These are phyloP conservation scores for Phytophthora pisi DNA, from an alignment of 352 stramenopile genomes.

Conservation along the genomic window DNA sequence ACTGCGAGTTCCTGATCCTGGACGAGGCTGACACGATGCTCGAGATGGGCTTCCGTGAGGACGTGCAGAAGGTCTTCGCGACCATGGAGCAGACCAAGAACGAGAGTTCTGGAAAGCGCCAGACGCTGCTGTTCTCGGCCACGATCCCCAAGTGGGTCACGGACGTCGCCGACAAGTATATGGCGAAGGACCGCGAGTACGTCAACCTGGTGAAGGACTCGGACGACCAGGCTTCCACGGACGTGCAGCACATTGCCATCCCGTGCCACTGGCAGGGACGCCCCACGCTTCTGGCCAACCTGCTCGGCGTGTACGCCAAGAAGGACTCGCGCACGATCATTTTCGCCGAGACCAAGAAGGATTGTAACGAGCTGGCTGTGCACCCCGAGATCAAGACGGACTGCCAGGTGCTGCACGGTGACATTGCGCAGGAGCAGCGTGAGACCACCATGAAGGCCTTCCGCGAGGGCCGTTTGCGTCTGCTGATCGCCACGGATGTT, in stretches of 20 bases:
- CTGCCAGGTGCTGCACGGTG: slow-evolving; percentile 94
- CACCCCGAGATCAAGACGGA: slow-evolving; percentile 90
- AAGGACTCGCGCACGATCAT: slow-evolving; percentile 93
- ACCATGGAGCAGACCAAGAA: slow-evolving; percentile 79
- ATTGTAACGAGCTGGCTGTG: slow-evolving; percentile 93
- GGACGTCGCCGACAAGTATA: slow-evolving; percentile 91
- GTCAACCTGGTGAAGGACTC: slow-evolving; percentile 94
- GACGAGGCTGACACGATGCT: slow-evolving; percentile 97
- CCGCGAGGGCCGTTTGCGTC: slow-evolving; percentile 93
- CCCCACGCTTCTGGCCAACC: slow-evolving; percentile 71
- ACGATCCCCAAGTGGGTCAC: slow-evolving; percentile 94
- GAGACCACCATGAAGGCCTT: slow-evolving; percentile 98
- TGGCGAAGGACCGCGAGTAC: slow-evolving; percentile 86
- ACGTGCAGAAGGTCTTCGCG: slow-evolving; percentile 94
- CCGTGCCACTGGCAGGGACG: slow-evolving; percentile 92
- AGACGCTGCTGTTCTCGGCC: slow-evolving; percentile 94
- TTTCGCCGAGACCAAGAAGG: slow-evolving; percentile 95
- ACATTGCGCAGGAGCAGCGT: slow-evolving; percentile 97
- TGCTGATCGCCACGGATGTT: slow-evolving; percentile 97
- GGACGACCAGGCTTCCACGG: slow-evolving; percentile 87
- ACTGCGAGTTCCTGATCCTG: slow-evolving; percentile 92
- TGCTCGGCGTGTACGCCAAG: slow-evolving; percentile 84
- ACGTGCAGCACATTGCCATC: slow-evolving; percentile 94
- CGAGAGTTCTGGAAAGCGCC: slow-evolving; percentile 51
- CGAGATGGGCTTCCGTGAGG: slow-evolving; percentile 96